phyloP scores from a whole-genome alignment of 2,329 filamentous ascomycete species.

The Podosphaera fusca region DNA sequence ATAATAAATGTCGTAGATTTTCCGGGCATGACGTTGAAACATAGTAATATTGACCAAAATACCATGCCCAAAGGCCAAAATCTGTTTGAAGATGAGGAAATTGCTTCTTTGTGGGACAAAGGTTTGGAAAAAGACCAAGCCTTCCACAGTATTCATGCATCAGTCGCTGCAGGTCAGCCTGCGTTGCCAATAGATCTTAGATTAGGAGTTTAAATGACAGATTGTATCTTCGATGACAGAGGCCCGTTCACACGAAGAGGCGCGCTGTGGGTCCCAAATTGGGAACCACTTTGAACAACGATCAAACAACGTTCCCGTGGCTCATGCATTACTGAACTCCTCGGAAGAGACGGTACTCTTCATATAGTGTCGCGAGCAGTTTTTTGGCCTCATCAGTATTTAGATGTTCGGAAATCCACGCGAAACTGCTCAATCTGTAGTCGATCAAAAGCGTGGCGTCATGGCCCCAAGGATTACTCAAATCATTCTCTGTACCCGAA shows the following conservation, averaged over 20 bases:
- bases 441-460: background rate
- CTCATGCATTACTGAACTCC: background rate
- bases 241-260: background rate
- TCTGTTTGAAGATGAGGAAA: background rate
- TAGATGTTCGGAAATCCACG: background rate
- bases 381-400: background rate
- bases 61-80: background rate
- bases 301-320: background rate
- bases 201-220: background rate
- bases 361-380: background rate
- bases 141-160: conserved; percentile 1
- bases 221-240: conserved; percentile 1
- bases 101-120: background rate
- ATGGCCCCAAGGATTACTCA: background rate
- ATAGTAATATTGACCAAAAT: background rate
- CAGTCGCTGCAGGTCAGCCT: background rate
- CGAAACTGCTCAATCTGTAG: background rate
- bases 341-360: background rate
- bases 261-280: background rate
- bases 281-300: background rate
- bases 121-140: background rate
- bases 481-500: background rate
- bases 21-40: background rate
- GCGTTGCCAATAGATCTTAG: background rate
- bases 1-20: conserved; percentile 1